These are phyloP conservation scores for Trichopus zeylanicus DNA, from an alignment of 116 monocot genomes.

Conservation along the genomic window DNA sequence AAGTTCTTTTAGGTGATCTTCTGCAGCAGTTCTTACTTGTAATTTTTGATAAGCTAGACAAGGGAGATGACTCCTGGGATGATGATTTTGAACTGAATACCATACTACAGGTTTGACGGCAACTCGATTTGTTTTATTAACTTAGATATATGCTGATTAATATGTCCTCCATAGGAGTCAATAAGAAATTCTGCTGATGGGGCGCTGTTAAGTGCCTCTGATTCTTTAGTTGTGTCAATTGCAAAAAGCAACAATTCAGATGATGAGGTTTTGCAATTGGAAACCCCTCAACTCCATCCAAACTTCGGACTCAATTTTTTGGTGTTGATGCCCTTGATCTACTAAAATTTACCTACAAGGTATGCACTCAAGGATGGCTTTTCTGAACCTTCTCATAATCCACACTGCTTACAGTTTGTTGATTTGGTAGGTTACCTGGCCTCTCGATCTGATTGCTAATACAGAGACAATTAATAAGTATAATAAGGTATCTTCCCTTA, in stretches of 20 bases:
- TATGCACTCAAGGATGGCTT: constrained; percentile 6
- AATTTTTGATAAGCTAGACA: constrained; percentile 74
- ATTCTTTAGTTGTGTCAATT: constrained; percentile 75
- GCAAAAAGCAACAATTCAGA: constrained; percentile 27
- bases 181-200: constrained; percentile 86
- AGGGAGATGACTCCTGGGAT: constrained; percentile 77
- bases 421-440: constrained; percentile 79
- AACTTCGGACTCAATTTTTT: constrained; percentile 31
- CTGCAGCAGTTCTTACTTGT: constrained; percentile 74
- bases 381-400: background rate
- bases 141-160: background rate
- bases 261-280: constrained; percentile 18
- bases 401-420: background rate
- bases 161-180: constrained; percentile 45
- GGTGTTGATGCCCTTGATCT: constrained; percentile 79
- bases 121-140: background rate
- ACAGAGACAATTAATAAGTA: constrained; percentile 84
- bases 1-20: constrained; percentile 59
- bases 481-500: constrained; percentile 51
- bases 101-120: constrained; percentile 50
- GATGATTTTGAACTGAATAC: constrained; percentile 98
- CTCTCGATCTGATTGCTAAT: constrained; percentile 89
- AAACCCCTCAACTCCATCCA: constrained; percentile 25
- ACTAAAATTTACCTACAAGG: constrained; percentile 85
- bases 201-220: constrained; percentile 52